phyloP scores from a whole-genome alignment of 1,284 basidiomycete species.

The Pterulicium gracile region DNA sequence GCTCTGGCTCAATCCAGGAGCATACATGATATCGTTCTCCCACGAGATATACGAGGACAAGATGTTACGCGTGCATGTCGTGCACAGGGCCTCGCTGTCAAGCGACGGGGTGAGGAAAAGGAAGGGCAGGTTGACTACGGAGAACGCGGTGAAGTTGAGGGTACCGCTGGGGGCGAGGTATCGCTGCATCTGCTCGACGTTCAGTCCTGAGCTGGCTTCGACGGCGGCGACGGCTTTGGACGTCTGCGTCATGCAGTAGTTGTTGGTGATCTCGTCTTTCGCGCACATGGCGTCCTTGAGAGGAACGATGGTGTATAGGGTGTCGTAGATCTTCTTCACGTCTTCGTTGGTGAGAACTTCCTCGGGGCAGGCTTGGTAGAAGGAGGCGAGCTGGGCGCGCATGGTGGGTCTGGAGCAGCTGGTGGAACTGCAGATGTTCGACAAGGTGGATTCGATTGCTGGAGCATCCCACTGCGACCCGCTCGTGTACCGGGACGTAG shows the following conservation, averaged over 20 bases:
- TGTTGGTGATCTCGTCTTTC: slow-evolving; percentile 51
- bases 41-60: slow-evolving; percentile 68
- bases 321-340: slow-evolving; percentile 65
- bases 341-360: slow-evolving; percentile 49
- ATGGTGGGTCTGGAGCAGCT: slow-evolving; percentile 52
- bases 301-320: slow-evolving; percentile 62
- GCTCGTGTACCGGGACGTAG: slow-evolving; percentile 47
- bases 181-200: slow-evolving; percentile 9
- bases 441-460: slow-evolving; percentile 40
- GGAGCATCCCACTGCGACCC: slow-evolving; percentile 28
- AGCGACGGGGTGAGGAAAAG: slow-evolving; percentile 57
- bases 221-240: slow-evolving; percentile 19
- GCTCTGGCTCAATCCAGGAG: slow-evolving; percentile 56
- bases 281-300: slow-evolving; percentile 60
- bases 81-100: slow-evolving; percentile 53
- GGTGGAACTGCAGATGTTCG: slow-evolving; percentile 41
- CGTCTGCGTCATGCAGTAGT: slow-evolving; percentile 52
- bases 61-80: slow-evolving; percentile 67
- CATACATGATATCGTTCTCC: slow-evolving; percentile 64
- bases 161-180: slow-evolving; percentile 22
- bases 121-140: slow-evolving; percentile 62
- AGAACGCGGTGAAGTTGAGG: slow-evolving; percentile 64
- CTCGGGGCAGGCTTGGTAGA: slow-evolving; percentile 55
- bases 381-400: slow-evolving; percentile 49
- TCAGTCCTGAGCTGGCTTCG: slow-evolving; percentile 8